Percentiles rank a stretch among this genome's conserved stretches.
phyloP scores from a whole-genome alignment of 768 basidiomycete species.

The Pleurotus cornucopiae region DNA sequence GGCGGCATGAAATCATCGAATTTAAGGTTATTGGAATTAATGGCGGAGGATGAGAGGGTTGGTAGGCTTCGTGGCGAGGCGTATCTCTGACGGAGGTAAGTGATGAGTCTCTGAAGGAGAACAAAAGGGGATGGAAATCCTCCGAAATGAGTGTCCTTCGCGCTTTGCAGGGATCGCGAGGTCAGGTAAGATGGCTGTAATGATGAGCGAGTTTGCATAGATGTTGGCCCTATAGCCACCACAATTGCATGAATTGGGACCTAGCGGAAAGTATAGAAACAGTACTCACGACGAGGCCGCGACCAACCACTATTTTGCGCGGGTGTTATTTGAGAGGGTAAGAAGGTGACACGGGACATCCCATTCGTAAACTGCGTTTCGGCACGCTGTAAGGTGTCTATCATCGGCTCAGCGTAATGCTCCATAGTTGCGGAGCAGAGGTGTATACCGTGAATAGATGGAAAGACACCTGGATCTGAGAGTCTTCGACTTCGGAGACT shows the following conservation, averaged over 20 bases:
- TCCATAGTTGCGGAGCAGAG: not conserved
- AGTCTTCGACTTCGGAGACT: not conserved
- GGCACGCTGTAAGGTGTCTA: not conserved
- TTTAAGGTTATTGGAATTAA: not conserved
- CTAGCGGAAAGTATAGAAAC: no score
- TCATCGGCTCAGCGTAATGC: not conserved
- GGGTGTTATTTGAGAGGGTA: not conserved
- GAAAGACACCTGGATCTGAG: constrained; percentile 2
- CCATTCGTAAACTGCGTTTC: not conserved
- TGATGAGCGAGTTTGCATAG: not conserved
- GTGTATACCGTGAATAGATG: constrained; percentile 1
- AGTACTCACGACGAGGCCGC: not conserved
- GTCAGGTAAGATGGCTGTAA: constrained; percentile 5
- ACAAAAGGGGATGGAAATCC: constrained; percentile 4
- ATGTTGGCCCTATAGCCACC: not conserved
- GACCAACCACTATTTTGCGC: not conserved
- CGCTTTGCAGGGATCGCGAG: not conserved
- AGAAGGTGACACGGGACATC: constrained; percentile 1
- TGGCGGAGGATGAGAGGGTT: not conserved
- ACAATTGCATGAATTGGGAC: not conserved
- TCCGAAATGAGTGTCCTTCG: constrained; percentile 4
- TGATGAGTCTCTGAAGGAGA: not conserved
- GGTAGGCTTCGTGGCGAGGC: not conserved
- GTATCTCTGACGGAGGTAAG: not conserved
- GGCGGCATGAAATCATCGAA: not conserved